phyloP scores from a whole-genome alignment of 306 rosid genomes.

The Delonix regia region DNA sequence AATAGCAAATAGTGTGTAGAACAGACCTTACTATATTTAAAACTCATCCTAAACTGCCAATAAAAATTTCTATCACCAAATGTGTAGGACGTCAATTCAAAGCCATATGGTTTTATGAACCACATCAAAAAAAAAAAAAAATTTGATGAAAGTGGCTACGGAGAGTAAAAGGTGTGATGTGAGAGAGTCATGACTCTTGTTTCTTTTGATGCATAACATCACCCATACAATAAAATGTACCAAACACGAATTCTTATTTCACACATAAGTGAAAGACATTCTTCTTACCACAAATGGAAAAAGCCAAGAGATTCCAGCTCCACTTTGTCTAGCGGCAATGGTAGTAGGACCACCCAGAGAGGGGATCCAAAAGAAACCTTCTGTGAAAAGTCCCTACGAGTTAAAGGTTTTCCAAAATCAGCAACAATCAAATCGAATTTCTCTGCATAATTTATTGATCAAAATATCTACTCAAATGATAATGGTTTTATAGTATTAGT shows the following conservation, averaged over 20 bases:
- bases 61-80: background rate
- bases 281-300: conserved; percentile 90
- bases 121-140: conserved; percentile 24
- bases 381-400: conserved; percentile 88
- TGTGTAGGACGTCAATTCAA: background rate
- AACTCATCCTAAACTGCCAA: background rate
- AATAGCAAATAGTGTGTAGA: background rate
- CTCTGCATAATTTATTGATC: background rate
- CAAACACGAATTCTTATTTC: conserved; percentile 33
- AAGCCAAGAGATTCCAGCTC: conserved; percentile 95
- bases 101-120: conserved; percentile 1
- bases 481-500: conserved; percentile 14
- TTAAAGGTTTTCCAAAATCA: conserved; percentile 42
- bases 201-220: background rate
- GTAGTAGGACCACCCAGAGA: conserved; percentile 98
- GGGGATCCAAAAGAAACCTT: conserved; percentile 99
- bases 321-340: conserved; percentile 97
- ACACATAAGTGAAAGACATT: conserved; percentile 19
- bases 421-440: conserved; percentile 25
- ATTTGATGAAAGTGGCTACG: background rate
- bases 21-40: background rate
- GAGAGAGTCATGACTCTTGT: background rate
- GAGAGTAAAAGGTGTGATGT: conserved; percentile 2
- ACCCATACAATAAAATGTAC: background rate
- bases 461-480: conserved; percentile 24